Conservation (phyloP, 768 basidiomycete species). For the Myochromella boudieri region DNA sequence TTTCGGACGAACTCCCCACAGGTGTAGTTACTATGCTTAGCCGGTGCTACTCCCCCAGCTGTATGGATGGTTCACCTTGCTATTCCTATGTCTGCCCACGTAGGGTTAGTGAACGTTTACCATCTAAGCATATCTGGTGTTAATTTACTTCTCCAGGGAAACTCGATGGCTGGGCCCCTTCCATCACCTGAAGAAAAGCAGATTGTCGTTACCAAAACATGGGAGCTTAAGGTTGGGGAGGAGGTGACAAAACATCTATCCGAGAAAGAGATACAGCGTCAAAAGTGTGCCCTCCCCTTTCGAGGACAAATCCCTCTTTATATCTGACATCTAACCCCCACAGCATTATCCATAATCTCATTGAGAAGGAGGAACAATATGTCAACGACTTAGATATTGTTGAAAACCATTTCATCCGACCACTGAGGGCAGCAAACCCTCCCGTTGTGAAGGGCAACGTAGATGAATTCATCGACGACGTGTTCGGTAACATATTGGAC, state of each 20-base stretch:
- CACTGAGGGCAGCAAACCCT: slow-evolving; percentile 45
- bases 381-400: slow-evolving; percentile 83
- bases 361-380: slow-evolving; percentile 88
- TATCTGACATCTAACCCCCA: neutral
- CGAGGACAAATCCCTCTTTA: neutral
- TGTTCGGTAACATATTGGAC: slow-evolving; percentile 87
- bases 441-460: slow-evolving; percentile 49
- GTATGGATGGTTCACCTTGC: slow-evolving; percentile 76
- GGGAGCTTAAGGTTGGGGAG: slow-evolving; percentile 45
- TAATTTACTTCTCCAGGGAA: slow-evolving; percentile 23
- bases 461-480: slow-evolving; percentile 84
- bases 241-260: slow-evolving; percentile 51
- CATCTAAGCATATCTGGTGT: neutral
- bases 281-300: slow-evolving; percentile 47
- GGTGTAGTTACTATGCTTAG: slow-evolving; percentile 90
- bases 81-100: slow-evolving; percentile 83
- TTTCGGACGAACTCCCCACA: slow-evolving; percentile 75
- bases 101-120: slow-evolving; percentile 39
- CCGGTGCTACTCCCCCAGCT: slow-evolving; percentile 86
- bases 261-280: slow-evolving; percentile 77
- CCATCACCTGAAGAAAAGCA: slow-evolving; percentile 30
- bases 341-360: slow-evolving; percentile 84
- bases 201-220: slow-evolving; percentile 35
- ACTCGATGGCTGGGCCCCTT: slow-evolving; percentile 27
- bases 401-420: slow-evolving; percentile 62